Conservation (phyloP, 768 basidiomycete genomes). For the Rhodotorula kratochvilovae region DNA sequence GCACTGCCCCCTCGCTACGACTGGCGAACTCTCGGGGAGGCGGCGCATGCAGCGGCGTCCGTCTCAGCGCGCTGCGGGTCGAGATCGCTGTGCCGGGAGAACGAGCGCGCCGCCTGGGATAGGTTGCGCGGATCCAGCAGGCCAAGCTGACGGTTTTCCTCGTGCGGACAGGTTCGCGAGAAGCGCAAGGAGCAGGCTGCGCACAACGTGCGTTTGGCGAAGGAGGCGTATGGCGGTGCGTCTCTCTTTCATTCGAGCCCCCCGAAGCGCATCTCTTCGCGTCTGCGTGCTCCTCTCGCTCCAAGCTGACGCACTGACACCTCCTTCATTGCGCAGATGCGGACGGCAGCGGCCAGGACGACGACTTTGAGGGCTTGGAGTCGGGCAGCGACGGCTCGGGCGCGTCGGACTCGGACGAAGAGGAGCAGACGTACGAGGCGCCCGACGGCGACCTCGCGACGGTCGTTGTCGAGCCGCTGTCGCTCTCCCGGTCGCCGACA, state of each 20-base stretch:
- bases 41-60: too few relatives aligned
- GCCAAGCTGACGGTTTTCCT: too few relatives aligned
- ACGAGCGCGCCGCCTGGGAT: too few relatives aligned
- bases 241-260: neutral
- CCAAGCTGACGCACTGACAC: neutral
- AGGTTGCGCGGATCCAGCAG: too few relatives aligned
- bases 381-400: neutral
- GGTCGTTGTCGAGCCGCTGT: conserved; percentile 29
- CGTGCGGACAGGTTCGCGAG: conserved; percentile 33
- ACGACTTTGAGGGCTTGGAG: neutral
- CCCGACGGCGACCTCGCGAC: conserved; percentile 28
- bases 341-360: conserved; percentile 1
- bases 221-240: conserved; percentile 35
- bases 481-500: conserved; percentile 32
- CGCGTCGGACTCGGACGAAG: neutral
- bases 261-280: too few relatives aligned
- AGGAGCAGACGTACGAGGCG: conserved; percentile 6
- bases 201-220: conserved; percentile 26
- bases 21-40: too few relatives aligned
- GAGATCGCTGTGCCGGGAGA: too few relatives aligned
- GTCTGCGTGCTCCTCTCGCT: too few relatives aligned
- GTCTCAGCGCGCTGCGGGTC: too few relatives aligned
- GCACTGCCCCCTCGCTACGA: too few relatives aligned
- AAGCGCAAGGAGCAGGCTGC: conserved; percentile 35
- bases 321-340: neutral